Base-by-base conservation (phyloP, 441 rosid species). In the Manihot esculenta region DNA sequence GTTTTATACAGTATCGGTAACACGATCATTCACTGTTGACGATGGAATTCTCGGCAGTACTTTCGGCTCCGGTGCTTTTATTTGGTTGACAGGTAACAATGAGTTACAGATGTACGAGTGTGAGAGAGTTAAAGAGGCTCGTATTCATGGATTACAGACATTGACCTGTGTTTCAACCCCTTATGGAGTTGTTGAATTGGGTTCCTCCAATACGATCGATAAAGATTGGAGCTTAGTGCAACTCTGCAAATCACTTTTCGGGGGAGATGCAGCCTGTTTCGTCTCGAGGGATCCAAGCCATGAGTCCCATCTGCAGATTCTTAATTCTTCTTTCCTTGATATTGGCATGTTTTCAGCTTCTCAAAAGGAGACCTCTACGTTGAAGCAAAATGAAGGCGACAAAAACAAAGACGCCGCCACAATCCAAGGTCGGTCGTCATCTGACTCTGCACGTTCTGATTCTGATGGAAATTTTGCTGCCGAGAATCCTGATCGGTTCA, bases 101-200 rank as follows among this genome's bases (percentile, higher is more conserved):
- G 84, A 78, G 38, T 71, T 80, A 1, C 77, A 78, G 30, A 26
- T 70, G 8, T 73, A 76, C 23, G 78, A 74, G 33, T 83, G 86
- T 21, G 89, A 73, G 21, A 69, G 87, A 47, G 83, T 82, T 47
- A 64, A 71, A 55, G 87, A 85, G 66, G 91, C 89, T 67, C 76
- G 79, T 3, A 60, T 74, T 63, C 76, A 76, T 27, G 87, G 87
- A 23, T 73, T 85, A 27, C 78, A 72, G 71, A 85, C 89, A 8
- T 45, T 87, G 3, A 83, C 77, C 9, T 87, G 83, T 21, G 66
- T 85, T 49, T 30, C 89, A 3, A 84, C 82, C 21, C 44, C 81
- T 26, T 57, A 47, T 13, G 87, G 88, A 18, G 86, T 87, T 24
- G 73, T 87, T 10, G 91, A 87, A 71, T 55, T 86, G 66, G 90